Conservation (phyloP, 768 basidiomycete species). For the Mycena filopes region DNA sequence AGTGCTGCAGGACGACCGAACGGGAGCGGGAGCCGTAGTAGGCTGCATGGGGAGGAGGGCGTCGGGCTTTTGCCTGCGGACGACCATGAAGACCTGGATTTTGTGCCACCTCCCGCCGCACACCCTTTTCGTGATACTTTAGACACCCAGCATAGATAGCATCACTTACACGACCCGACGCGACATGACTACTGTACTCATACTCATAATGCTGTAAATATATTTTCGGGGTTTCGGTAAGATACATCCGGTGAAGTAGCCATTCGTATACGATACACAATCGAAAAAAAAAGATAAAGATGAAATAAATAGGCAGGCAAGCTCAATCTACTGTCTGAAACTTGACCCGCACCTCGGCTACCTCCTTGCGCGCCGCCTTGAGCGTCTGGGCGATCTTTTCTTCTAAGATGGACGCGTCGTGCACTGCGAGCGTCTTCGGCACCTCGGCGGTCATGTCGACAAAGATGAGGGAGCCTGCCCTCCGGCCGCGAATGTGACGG, state of each 20-base stretch:
- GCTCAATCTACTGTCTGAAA: conserved; percentile 58
- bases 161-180: not conserved
- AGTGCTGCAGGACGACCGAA: conserved; percentile 36
- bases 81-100: conserved; percentile 43
- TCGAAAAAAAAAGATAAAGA: conserved; percentile 7
- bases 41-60: conserved; percentile 52
- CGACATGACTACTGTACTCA: conserved; percentile 15
- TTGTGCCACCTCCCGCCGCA: conserved; percentile 1
- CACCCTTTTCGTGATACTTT: conserved; percentile 15
- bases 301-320: conserved; percentile 15
- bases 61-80: conserved; percentile 52
- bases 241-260: conserved; percentile 15
- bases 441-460: conserved; percentile 87
- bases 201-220: conserved; percentile 23
- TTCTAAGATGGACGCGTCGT: conserved; percentile 70
- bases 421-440: conserved; percentile 64
- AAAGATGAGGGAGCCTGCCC: conserved; percentile 82
- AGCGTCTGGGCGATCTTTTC: conserved; percentile 65
- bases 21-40: conserved; percentile 26
- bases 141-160: conserved; percentile 9
- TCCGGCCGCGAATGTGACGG: conserved; percentile 73
- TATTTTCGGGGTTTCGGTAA: not conserved
- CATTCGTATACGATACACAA: conserved; percentile 1
- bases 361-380: conserved; percentile 67
- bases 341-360: conserved; percentile 76